These are phyloP conservation scores for Podaxis sp. DNA, from an alignment of 768 basidiomycete species.

Conservation along the genomic window DNA sequence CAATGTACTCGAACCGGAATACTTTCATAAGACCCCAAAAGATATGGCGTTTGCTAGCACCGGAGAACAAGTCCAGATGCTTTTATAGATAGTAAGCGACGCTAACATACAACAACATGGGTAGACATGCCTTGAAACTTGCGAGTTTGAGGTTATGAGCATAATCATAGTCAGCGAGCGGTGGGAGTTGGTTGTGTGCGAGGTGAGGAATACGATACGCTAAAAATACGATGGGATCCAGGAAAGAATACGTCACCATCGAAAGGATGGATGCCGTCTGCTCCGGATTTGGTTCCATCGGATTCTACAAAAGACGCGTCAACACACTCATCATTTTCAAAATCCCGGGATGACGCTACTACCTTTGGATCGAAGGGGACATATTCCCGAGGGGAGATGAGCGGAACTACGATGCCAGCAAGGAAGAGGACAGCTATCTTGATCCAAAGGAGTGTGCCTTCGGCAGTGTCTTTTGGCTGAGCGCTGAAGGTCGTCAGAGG, in stretches of 20 bases:
- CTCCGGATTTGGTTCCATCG: conserved; percentile 44
- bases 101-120: background rate
- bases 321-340: background rate
- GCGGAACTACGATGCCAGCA: conserved; percentile 13
- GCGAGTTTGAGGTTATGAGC: conserved; percentile 28
- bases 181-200: conserved; percentile 55
- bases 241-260: conserved; percentile 47
- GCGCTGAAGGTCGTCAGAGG: conserved; percentile 17
- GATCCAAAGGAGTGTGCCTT: conserved; percentile 20
- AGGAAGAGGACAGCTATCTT: conserved; percentile 19
- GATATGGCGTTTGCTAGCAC: conserved; percentile 38
- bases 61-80: conserved; percentile 39
- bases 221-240: conserved; percentile 51
- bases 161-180: conserved; percentile 64
- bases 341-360: background rate
- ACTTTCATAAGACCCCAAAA: conserved; percentile 43
- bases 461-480: conserved; percentile 14
- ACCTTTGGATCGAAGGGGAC: conserved; percentile 20
- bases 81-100: conserved; percentile 6
- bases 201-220: conserved; percentile 48
- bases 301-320: conserved; percentile 27
- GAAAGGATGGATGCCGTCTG: conserved; percentile 51
- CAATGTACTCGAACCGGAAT: conserved; percentile 33
- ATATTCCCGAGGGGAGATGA: conserved; percentile 18
- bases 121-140: conserved; percentile 26